phyloP scores from a whole-genome alignment of 495 filamentous ascomycete species.

The Aspergillus steynii region DNA sequence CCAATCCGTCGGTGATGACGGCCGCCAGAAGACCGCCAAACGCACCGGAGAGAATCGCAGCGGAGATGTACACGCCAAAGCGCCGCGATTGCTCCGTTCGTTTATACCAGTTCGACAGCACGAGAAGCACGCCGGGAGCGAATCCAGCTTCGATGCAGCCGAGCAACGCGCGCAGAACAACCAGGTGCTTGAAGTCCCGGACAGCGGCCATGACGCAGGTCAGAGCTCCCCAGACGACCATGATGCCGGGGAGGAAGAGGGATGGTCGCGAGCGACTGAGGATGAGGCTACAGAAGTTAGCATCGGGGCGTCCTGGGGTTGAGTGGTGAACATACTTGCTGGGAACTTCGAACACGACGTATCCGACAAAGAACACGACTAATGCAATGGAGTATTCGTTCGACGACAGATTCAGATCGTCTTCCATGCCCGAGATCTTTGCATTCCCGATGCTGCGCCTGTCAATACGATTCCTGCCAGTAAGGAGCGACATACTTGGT shows the following conservation, averaged over 20 bases:
- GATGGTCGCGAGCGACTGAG: conserved; percentile 41
- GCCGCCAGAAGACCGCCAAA: conserved; percentile 54
- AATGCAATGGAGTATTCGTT: conserved; percentile 36
- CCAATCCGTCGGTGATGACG: conserved; percentile 30
- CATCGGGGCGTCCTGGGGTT: not conserved
- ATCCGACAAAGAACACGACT: conserved; percentile 47
- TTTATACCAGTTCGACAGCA: conserved; percentile 55
- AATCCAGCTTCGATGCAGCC: conserved; percentile 47
- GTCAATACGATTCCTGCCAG: not conserved
- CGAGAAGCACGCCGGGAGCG: conserved; percentile 44
- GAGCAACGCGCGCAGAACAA: conserved; percentile 35
- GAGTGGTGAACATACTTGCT: conserved; percentile 25
- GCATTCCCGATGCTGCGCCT: conserved; percentile 46
- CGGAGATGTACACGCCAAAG: conserved; percentile 51
- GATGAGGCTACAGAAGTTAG: conserved; percentile 33
- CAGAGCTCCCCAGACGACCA: conserved; percentile 40
- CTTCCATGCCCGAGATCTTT: conserved; percentile 42
- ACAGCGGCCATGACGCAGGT: conserved; percentile 45
- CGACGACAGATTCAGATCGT: conserved; percentile 38
- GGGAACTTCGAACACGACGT: conserved; percentile 49
- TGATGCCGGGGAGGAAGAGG: conserved; percentile 45
- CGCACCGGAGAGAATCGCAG: conserved; percentile 48
- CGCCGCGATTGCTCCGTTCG: conserved; percentile 50
- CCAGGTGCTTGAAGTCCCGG: conserved; percentile 41
- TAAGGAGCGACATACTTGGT: conserved; percentile 30